phyloP scores from a whole-genome alignment of 2,329 filamentous ascomycete genomes.

The Ophiostoma piceae region DNA sequence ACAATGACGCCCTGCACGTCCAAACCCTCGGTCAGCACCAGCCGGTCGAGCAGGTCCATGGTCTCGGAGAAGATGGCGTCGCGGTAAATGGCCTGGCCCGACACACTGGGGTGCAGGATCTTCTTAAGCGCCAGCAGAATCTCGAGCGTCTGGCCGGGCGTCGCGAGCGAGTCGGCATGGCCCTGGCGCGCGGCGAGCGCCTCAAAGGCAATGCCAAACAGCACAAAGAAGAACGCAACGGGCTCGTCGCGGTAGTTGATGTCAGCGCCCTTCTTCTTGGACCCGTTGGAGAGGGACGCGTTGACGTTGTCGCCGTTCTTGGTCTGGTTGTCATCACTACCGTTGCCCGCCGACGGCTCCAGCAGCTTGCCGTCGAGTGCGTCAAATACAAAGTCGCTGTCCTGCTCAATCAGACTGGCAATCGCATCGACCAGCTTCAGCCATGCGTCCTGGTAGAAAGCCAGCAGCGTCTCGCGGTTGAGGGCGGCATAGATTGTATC shows the following conservation, averaged over 20 bases:
- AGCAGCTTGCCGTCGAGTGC: constrained; percentile 80
- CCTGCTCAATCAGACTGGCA: constrained; percentile 92
- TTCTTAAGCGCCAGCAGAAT: constrained; percentile 90
- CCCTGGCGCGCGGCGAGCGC: constrained; percentile 78
- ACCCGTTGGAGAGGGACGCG: constrained; percentile 25
- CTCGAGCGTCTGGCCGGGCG: constrained; percentile 69
- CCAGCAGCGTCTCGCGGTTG: constrained; percentile 86
- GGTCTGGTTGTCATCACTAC: not conserved
- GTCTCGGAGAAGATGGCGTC: constrained; percentile 95
- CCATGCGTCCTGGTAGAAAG: constrained; percentile 97
- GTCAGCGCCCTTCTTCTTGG: constrained; percentile 54
- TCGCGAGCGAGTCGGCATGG: constrained; percentile 59
- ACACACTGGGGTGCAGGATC: constrained; percentile 89
- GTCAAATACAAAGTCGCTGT: constrained; percentile 96
- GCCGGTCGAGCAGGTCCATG: constrained; percentile 88
- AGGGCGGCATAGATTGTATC: constrained; percentile 93
- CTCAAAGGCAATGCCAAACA: constrained; percentile 95
- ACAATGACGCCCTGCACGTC: constrained; percentile 90
- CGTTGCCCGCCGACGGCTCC: constrained; percentile 29
- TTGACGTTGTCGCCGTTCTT: constrained; percentile 7
- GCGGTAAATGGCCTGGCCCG: constrained; percentile 92
- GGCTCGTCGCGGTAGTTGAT: constrained; percentile 99
- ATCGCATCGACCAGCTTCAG: constrained; percentile 95
- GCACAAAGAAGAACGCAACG: constrained; percentile 96
- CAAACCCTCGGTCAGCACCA: constrained; percentile 84